Conservation (phyloP, 805 yeast species). For the Wickerhamiella occidentalis region DNA sequence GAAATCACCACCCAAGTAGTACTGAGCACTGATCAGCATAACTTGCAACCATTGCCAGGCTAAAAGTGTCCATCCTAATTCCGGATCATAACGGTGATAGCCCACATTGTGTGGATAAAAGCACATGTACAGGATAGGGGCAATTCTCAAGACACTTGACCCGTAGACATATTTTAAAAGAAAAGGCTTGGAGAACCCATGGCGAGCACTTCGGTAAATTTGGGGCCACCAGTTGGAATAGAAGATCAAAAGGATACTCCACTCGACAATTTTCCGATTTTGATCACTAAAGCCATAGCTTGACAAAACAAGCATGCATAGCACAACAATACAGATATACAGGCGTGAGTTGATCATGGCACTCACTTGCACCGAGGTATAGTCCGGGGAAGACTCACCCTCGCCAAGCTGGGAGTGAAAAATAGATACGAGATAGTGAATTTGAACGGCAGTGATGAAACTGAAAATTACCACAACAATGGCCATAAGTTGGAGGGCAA, state of each 20-base stretch:
- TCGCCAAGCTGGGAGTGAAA: constrained; percentile 47
- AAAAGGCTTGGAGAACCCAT: constrained; percentile 51
- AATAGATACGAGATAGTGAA: constrained; percentile 57
- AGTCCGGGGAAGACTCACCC: neutral
- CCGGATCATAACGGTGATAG: constrained; percentile 52
- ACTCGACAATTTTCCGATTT: constrained; percentile 47
- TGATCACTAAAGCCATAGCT: constrained; percentile 49
- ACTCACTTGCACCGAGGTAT: constrained; percentile 39
- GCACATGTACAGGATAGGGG: constrained; percentile 56
- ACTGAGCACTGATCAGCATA: constrained; percentile 46
- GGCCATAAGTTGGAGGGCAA: constrained; percentile 57
- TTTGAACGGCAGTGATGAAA: constrained; percentile 60
- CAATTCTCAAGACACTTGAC: constrained; percentile 45
- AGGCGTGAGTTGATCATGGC: constrained; percentile 37
- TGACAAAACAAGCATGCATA: constrained; percentile 45
- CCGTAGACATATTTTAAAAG: constrained; percentile 68
- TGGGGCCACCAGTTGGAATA: constrained; percentile 87
- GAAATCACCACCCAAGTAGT: constrained; percentile 64
- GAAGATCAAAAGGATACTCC: constrained; percentile 36
- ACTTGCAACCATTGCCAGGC: constrained; percentile 55
- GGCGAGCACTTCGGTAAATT: constrained; percentile 58
- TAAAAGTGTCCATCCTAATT: constrained; percentile 36
- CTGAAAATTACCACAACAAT: constrained; percentile 59
- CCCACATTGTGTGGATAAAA: constrained; percentile 43
- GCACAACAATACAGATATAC: constrained; percentile 40